Base-by-base conservation (phyloP, 2,329 filamentous ascomycete species). In the Stachybotrys echinatus region DNA sequence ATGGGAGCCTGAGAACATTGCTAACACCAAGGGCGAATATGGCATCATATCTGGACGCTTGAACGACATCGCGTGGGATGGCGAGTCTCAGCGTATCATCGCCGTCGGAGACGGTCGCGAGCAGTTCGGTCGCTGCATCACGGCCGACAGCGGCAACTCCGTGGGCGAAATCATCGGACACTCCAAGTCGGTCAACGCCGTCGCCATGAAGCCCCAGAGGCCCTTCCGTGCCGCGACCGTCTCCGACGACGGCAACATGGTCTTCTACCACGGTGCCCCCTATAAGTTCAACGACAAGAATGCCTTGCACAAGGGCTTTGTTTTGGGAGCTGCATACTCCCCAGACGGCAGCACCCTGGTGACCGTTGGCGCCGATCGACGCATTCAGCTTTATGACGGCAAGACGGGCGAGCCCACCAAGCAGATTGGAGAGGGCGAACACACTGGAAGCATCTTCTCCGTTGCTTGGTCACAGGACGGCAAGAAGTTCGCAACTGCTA, bases 51-150 rank as follows among this genome's bases (percentile, higher is more conserved):
- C 89, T 31, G 94, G 94, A 12, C 87, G 89, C 48, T 92, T 99
- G 72, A 95, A 96, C 66, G 94, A 99, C 67, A 83, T 99, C 57
- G 92, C 91, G 1, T 99, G 94, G 92, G 94, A 97, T 63, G 92
- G 92, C 50, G 94, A 99, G 70, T 95, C 89, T 53, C 92, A 96
- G 74, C 87, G 94, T 46, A 87, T 99, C 64, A 96, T 97, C 62
- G 94, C 92, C 4, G 92, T 99, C 5, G 94, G 94, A 42, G 89
- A 97, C 60, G 94, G 94, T 47, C 92, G 92, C 64, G 91, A 97
- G 73, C 83, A 90, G 50, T 96, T 90, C 66, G 92, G 92, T 14
- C 89, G 92, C 68, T 96, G 90, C 74, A 91, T 97, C 65, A 96
- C 90, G 23, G 89, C 89, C 58, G 94, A 97, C 71, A 95, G 89